Evolutionary conservation across 1,139 yeast species (phyloP).

Genomic region (Geotrichum phurueaensis): DNA sequence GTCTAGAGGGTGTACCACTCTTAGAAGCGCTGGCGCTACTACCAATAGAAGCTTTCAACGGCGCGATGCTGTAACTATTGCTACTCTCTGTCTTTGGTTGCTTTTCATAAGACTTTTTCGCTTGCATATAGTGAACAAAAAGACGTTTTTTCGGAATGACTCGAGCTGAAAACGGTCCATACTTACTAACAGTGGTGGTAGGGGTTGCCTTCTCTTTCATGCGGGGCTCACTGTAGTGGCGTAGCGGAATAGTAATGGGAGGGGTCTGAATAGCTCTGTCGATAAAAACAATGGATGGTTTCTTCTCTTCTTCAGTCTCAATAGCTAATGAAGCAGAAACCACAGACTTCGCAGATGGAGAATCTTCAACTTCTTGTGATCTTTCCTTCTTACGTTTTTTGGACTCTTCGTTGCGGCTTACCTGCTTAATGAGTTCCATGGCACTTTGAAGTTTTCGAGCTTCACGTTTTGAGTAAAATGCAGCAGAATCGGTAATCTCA

Average conservation of each 20-base stretch:
- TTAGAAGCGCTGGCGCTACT: neutral
- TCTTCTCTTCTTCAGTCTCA: neutral
- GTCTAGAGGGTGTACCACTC: neutral
- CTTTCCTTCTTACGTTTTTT: conserved; percentile 12
- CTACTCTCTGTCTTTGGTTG: neutral
- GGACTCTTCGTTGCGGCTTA: conserved; percentile 20
- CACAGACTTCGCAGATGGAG: neutral
- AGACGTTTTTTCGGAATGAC: neutral
- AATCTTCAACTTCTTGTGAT: neutral
- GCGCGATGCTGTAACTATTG: neutral
- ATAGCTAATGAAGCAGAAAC: neutral
- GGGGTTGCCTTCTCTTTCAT: neutral
- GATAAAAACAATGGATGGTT: neutral
- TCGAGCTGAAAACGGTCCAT: neutral
- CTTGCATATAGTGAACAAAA: conserved; percentile 13
- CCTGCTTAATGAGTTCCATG: conserved; percentile 27
- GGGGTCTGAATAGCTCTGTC: conserved; percentile 13
- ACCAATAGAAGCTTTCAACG: neutral
- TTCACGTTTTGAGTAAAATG: conserved; percentile 28
- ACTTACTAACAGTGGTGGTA: neutral
- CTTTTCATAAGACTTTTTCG: conserved; percentile 9
- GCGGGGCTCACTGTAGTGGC: neutral
- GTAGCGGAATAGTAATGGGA: conserved; percentile 6
- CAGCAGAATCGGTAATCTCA: conserved; percentile 13
- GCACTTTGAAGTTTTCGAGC: conserved; percentile 29